phyloP scores from a whole-genome alignment of 495 filamentous ascomycete species.

The Eremomyces bilateralis region DNA sequence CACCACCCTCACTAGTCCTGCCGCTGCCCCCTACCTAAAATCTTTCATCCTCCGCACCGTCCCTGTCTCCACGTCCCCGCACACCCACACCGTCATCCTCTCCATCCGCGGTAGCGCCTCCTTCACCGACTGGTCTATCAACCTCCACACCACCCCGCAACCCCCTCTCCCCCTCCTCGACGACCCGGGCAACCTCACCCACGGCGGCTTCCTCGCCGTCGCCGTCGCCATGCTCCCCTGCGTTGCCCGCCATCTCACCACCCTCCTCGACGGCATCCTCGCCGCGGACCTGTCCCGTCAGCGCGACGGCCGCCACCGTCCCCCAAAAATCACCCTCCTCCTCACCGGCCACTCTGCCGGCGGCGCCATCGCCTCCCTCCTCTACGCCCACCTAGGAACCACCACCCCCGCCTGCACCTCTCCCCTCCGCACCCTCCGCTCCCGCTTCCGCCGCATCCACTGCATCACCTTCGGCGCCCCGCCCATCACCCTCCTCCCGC shows the following conservation, averaged over 20 bases:
- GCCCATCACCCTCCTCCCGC: conserved; percentile 46
- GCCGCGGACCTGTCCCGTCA: conserved; percentile 32
- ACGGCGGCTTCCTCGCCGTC: conserved; percentile 54
- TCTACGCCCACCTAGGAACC: conserved; percentile 61
- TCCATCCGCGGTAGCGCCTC: conserved; percentile 59
- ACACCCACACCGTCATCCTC: conserved; percentile 56
- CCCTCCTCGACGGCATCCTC: conserved; percentile 45
- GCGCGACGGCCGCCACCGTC: background rate
- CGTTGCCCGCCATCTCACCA: conserved; percentile 43
- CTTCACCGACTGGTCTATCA: conserved; percentile 70
- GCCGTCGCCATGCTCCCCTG: conserved; percentile 52
- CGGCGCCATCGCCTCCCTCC: conserved; percentile 53
- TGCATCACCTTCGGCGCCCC: conserved; percentile 70
- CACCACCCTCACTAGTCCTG: no score
- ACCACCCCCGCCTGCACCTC: conserved; percentile 31
- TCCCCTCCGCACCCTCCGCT: conserved; percentile 35
- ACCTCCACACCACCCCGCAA: conserved; percentile 41
- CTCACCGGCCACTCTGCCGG: conserved; percentile 73
- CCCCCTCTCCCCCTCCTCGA: conserved; percentile 47
- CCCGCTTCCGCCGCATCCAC: conserved; percentile 52
- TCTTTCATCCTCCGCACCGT: no score
- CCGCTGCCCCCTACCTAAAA: no score
- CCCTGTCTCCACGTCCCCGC: no score
- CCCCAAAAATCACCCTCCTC: conserved; percentile 30
- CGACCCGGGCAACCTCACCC: conserved; percentile 52